A percentile compares a stretch with the other conserved stretches of the same genome.
Evolutionary conservation across 345 rosid genomes (phyloP).

Genomic region (Eutrema japonicum): DNA sequence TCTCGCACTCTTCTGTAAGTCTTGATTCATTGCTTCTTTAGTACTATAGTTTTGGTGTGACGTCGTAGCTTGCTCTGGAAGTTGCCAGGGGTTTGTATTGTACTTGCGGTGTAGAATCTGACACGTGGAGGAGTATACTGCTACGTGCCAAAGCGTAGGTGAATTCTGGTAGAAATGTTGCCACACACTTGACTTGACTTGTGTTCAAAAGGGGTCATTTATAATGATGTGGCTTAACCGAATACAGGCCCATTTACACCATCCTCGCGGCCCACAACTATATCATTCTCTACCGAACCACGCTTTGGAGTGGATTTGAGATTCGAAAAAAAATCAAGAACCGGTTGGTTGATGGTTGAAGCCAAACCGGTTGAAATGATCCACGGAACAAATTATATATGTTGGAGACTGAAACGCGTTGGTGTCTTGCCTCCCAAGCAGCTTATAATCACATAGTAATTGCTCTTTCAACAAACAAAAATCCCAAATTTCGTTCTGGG

Average conservation of each 20-base stretch:
- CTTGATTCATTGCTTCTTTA: slow-evolving; percentile 22
- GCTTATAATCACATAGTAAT: background rate
- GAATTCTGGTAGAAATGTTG: slow-evolving; percentile 22
- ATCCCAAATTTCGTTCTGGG: slow-evolving; percentile 11
- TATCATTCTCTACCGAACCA: background rate
- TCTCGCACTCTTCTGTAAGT: background rate
- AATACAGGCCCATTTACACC: slow-evolving; percentile 25
- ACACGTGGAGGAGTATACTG: slow-evolving; percentile 28
- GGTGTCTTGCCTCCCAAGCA: slow-evolving; percentile 40
- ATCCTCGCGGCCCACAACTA: background rate
- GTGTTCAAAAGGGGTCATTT: background rate
- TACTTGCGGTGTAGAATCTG: slow-evolving; percentile 28
- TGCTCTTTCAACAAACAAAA: slow-evolving; percentile 5
- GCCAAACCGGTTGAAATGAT: slow-evolving; percentile 23
- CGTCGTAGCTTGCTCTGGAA: slow-evolving; percentile 49
- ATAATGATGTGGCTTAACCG: background rate
- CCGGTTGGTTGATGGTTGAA: slow-evolving; percentile 5
- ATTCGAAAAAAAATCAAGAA: background rate
- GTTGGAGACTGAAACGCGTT: slow-evolving; percentile 39
- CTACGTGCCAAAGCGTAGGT: slow-evolving; percentile 36
- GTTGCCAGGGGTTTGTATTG: slow-evolving; percentile 32
- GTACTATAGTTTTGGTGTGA: slow-evolving; percentile 17
- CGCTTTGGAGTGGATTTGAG: background rate
- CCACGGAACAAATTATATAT: slow-evolving; percentile 18
- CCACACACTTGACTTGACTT: slow-evolving; percentile 29